phyloP scores from a whole-genome alignment of 192 early-diverging fungal species.

The Linnemannia elongata region DNA sequence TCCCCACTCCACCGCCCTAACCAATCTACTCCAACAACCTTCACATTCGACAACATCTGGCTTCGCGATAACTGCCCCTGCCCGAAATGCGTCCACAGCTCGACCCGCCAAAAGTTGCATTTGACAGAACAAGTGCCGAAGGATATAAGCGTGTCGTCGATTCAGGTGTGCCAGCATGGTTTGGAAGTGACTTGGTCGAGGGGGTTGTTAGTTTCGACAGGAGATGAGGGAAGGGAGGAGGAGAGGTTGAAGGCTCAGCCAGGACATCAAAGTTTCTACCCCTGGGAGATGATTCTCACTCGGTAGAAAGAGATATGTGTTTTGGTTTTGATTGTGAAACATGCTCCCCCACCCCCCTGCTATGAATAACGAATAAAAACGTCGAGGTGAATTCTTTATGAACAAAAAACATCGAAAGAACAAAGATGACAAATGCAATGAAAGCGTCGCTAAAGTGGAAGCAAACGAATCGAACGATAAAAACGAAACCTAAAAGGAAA shows the following conservation, averaged over 20 bases:
- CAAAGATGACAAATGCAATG: no score
- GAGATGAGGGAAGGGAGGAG: conserved; percentile 5
- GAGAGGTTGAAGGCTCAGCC: conserved; percentile 1
- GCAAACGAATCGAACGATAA: no score
- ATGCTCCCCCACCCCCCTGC: background rate
- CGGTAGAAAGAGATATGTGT: background rate
- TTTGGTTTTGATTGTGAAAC: background rate
- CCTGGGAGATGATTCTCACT: conserved; percentile 26
- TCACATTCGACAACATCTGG: conserved; percentile 51
- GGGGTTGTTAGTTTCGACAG: conserved; percentile 32
- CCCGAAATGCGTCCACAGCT: conserved; percentile 61
- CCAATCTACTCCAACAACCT: background rate
- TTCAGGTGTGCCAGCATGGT: conserved; percentile 24
- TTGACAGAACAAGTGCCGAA: conserved; percentile 59
- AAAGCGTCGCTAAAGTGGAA: no score
- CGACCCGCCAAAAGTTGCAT: conserved; percentile 67
- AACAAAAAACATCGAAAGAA: no score
- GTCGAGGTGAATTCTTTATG: no score
- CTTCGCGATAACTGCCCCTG: conserved; percentile 72
- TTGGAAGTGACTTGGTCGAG: conserved; percentile 62
- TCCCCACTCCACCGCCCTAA: background rate
- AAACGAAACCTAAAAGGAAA: no score
- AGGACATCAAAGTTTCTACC: conserved; percentile 25
- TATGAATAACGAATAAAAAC: no score
- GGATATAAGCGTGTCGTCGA: conserved; percentile 54